Evolutionary conservation across 1,139 yeast genomes (phyloP).

Genomic region (Candida tunisiensis): DNA sequence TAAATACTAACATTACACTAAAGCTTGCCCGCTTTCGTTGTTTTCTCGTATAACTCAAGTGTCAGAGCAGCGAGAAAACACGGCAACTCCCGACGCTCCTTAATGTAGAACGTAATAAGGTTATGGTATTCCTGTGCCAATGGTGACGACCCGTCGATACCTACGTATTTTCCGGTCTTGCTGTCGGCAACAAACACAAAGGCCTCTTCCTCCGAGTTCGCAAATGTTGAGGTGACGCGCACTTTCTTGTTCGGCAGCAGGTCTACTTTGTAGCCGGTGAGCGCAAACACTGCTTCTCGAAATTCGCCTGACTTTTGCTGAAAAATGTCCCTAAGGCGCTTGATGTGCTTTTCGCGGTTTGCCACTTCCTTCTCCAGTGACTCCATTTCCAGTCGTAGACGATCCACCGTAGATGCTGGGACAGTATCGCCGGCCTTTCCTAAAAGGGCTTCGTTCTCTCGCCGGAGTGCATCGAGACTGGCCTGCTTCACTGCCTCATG

Average conservation of each 20-base stretch:
- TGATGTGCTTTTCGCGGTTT: constrained; percentile 37
- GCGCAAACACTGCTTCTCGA: constrained; percentile 46
- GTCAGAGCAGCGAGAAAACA: constrained; percentile 69
- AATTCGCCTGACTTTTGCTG: constrained; percentile 61
- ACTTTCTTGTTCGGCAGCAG: constrained; percentile 52
- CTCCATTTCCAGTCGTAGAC: constrained; percentile 39
- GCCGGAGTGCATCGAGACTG: constrained; percentile 32
- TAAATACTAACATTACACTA: too few species aligned
- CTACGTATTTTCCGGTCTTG: constrained; percentile 16
- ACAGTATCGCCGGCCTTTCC: constrained; percentile 17
- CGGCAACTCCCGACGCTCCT: constrained; percentile 54
- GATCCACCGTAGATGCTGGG: constrained; percentile 50
- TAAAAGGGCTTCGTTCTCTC: constrained; percentile 45
- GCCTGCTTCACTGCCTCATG: constrained; percentile 48
- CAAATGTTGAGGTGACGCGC: constrained; percentile 44
- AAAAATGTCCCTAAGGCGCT: constrained; percentile 46
- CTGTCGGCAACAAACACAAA: constrained; percentile 20
- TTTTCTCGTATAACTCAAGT: constrained; percentile 37
- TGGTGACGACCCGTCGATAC: constrained; percentile 14
- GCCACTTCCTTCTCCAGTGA: constrained; percentile 32
- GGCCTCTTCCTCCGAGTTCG: constrained; percentile 16
- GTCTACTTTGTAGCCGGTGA: constrained; percentile 63
- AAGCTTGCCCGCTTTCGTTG: too few species aligned
- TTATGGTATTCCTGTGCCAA: constrained; percentile 36
- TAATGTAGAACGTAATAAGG: constrained; percentile 49